These are phyloP conservation scores for Fusarium sp. DNA, from an alignment of 2,329 filamentous ascomycete species.

Conservation along the genomic window DNA sequence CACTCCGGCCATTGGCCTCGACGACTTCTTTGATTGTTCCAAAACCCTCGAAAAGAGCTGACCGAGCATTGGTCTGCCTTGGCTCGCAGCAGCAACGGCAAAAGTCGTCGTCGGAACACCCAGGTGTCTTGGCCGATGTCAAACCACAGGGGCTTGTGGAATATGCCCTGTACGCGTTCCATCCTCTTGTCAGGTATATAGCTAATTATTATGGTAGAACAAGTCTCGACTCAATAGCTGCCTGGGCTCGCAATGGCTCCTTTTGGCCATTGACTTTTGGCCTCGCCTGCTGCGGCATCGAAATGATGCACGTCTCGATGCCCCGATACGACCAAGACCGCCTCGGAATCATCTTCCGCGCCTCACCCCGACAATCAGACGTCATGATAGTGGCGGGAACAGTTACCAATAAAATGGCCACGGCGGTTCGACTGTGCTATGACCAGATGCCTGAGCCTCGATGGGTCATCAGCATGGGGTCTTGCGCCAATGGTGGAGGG, in stretches of 20 bases:
- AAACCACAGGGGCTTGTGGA: constrained; percentile 33
- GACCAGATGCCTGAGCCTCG: constrained; percentile 78
- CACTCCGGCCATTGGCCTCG: constrained; percentile 13
- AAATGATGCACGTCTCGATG: constrained; percentile 77
- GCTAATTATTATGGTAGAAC: constrained; percentile 56
- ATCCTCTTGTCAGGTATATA: not conserved
- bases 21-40: not conserved
- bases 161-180: constrained; percentile 29
- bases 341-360: constrained; percentile 77
- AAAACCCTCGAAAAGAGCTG: rapidly evolving
- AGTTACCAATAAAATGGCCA: constrained; percentile 78
- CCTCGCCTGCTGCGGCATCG: constrained; percentile 74
- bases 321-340: constrained; percentile 76
- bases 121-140: constrained; percentile 7
- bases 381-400: constrained; percentile 79
- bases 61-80: not conserved
- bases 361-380: constrained; percentile 75
- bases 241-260: constrained; percentile 73
- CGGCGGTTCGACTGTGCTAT: constrained; percentile 75
- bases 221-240: constrained; percentile 68
- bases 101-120: not conserved
- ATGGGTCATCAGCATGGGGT: constrained; percentile 79
- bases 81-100: not conserved
- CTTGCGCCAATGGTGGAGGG: constrained; percentile 79
- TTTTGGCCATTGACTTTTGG: constrained; percentile 74